Evolutionary conservation across 2,329 filamentous ascomycete species (phyloP), one percentile per base, ranked within the genome.

Genomic region (Trichoderma harzianum): DNA sequence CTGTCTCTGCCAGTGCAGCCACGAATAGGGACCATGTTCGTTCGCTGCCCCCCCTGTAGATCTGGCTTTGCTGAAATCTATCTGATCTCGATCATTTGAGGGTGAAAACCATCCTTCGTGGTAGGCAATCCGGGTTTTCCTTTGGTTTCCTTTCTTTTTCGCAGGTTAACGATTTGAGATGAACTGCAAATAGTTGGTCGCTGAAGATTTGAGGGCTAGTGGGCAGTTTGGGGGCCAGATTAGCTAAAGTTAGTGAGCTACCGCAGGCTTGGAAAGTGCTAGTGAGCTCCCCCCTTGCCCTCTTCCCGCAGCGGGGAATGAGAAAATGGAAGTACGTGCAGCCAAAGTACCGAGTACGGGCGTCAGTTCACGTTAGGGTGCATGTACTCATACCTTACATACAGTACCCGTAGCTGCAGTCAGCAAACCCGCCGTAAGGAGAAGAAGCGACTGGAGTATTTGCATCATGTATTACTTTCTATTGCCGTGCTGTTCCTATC

Each of bases 131-230:
- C 51, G n/a, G 24, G 51, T 36, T 32, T 58, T 60, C 18, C 30
- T 34, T 39, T 30, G 47, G 28, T 39, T 34, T 43, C 21, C 32
- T 26, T 61, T 36, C 14, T 36, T 51, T 26, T 32, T 24, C 14
- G 28, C 18, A 53, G 34, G 53, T 26, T 26, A n/a, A 30, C 16
- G 21, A 67, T 26, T 53, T 69, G 57, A 69, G 66, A 69, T 36
- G 66, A 69, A 61, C 39, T 53, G 58, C 68, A 57, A 64, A 62
- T 7, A 24, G 30, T 24, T 28, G 32, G 60, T 34, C 26, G 68
- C 60, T 70, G 47, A 32, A 64, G 58, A 55, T 53, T 64, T 70
- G 68, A 32, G 68, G 68, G 68, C 68, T 57, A 70, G 34, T 57
- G 58, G 21, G 24, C 7, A 4, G 21, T 43, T 70, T 70, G 68